Evolutionary conservation across 108 stramenopile genomes (phyloP).

Genomic region (Heterococcus sp.): DNA sequence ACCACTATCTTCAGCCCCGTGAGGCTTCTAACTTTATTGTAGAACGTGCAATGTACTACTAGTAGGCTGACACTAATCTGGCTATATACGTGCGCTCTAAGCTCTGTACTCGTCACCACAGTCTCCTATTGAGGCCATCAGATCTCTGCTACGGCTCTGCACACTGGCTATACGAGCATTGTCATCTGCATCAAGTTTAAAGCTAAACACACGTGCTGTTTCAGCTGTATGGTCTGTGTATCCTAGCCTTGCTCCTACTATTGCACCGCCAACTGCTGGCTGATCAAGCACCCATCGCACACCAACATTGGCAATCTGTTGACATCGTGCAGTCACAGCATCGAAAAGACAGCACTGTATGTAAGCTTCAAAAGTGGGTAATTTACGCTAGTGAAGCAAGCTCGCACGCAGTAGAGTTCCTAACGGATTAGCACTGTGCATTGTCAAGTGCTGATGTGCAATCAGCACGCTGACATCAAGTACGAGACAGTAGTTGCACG

Average conservation of each 20-base stretch:
- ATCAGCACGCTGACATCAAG: background rate
- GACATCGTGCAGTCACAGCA: conserved; percentile 6
- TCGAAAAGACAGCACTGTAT: background rate
- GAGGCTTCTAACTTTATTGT: background rate
- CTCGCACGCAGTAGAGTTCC: too few species aligned
- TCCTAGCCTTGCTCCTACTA: conserved; percentile 36
- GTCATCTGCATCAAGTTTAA: conserved; percentile 34
- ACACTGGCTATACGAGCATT: conserved; percentile 23
- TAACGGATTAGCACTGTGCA: too few species aligned
- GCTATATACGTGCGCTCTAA: background rate
- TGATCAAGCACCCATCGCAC: conserved; percentile 42
- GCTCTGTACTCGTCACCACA: conserved; percentile 45
- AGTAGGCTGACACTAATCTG: too few species aligned
- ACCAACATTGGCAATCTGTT: conserved; percentile 24
- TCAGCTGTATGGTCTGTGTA: conserved; percentile 25
- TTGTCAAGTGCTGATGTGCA: too few species aligned
- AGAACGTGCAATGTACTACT: background rate
- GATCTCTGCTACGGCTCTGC: conserved; percentile 11
- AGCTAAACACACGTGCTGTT: conserved; percentile 19
- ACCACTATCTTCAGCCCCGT: background rate
- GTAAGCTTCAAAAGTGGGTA: too few species aligned
- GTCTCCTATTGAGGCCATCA: conserved; percentile 45
- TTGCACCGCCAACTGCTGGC: conserved; percentile 42
- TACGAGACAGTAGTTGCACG: background rate
- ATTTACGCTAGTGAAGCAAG: too few species aligned